Percentiles rank a stretch among this genome's conserved stretches.
These are phyloP conservation scores for Hemileccinum rubropunctum DNA, from an alignment of 768 basidiomycete genomes.

Conservation along the genomic window DNA sequence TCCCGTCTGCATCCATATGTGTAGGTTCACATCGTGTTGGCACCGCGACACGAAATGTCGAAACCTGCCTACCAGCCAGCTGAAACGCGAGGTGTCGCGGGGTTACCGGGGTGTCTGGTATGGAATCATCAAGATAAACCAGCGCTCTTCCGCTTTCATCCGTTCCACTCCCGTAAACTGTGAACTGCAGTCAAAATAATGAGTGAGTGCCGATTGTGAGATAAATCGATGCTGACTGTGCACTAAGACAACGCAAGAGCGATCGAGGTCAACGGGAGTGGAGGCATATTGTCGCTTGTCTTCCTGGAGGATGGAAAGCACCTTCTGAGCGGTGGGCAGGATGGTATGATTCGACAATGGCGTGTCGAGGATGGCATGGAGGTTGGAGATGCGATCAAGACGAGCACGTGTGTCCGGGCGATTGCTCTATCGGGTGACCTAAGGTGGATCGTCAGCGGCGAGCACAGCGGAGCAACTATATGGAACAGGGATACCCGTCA, in stretches of 20 bases:
- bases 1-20: too few relatives aligned
- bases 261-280: neutral
- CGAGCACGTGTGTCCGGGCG: neutral
- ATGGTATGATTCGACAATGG: constrained; percentile 3
- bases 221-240: neutral
- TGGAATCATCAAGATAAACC: too few relatives aligned
- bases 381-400: constrained; percentile 1
- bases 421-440: neutral
- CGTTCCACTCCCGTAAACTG: too few relatives aligned
- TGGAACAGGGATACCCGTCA: constrained; percentile 1
- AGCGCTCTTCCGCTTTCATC: too few relatives aligned
- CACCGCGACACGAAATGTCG: too few relatives aligned
- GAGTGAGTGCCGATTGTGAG: neutral
- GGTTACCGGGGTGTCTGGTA: too few relatives aligned
- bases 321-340: neutral
- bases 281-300: neutral
- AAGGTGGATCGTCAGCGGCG: constrained; percentile 2
- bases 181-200: neutral
- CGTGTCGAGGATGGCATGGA: constrained; percentile 4
- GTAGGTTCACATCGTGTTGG: too few relatives aligned
- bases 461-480: neutral
- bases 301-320: constrained; percentile 6
- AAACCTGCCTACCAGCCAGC: too few relatives aligned
- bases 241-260: neutral
- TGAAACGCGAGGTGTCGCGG: too few relatives aligned